phyloP scores from a whole-genome alignment of 495 filamentous ascomycete genomes.

The Bathelium albidoporum region DNA sequence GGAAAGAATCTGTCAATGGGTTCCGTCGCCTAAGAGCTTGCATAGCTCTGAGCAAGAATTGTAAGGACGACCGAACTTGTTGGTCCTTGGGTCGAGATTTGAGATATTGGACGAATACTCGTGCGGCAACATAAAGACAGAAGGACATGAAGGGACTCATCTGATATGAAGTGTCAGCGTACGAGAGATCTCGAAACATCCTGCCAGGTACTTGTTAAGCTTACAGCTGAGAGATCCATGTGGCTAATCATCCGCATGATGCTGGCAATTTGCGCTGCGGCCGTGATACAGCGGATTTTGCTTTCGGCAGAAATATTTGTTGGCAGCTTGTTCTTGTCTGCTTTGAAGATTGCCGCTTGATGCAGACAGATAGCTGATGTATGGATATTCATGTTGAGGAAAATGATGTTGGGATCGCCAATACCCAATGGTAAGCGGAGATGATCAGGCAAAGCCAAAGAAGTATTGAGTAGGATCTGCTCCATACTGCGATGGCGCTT shows the following conservation, averaged over 20 bases:
- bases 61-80: slow-evolving; percentile 68
- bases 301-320: slow-evolving; percentile 72
- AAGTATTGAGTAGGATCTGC: slow-evolving; percentile 77
- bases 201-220: slow-evolving; percentile 21
- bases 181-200: background rate
- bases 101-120: slow-evolving; percentile 91
- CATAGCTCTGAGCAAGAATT: slow-evolving; percentile 84
- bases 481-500: slow-evolving; percentile 84
- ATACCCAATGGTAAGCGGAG: slow-evolving; percentile 73
- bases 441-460: slow-evolving; percentile 70
- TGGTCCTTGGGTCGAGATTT: slow-evolving; percentile 80
- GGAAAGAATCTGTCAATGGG: slow-evolving; percentile 87
- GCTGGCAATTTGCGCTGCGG: slow-evolving; percentile 87
- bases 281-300: slow-evolving; percentile 84
- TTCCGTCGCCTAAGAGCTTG: slow-evolving; percentile 79
- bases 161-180: slow-evolving; percentile 34
- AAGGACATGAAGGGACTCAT: slow-evolving; percentile 96
- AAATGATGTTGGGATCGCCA: slow-evolving; percentile 75
- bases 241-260: slow-evolving; percentile 95
- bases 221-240: slow-evolving; percentile 71
- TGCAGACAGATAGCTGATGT: slow-evolving; percentile 95
- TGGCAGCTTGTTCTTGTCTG: slow-evolving; percentile 77
- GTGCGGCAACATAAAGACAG: slow-evolving; percentile 86
- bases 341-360: slow-evolving; percentile 95
- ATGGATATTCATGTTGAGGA: slow-evolving; percentile 93